These are phyloP conservation scores for Bipolaris bicolor DNA, from an alignment of 2,329 filamentous ascomycete species.

Conservation along the genomic window DNA sequence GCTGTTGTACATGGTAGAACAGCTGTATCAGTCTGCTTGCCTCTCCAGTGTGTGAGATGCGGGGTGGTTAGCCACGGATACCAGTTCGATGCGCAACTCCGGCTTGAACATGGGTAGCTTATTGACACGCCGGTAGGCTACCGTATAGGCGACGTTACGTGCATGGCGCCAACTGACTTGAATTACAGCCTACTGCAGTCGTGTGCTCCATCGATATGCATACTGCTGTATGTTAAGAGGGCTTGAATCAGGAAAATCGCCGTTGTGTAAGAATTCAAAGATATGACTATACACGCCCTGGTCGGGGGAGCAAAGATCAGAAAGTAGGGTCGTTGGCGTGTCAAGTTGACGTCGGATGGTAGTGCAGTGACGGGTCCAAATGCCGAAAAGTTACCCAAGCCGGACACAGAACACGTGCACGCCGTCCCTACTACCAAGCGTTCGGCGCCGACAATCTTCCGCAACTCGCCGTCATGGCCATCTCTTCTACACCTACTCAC, in stretches of 20 bases:
- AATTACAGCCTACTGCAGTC: not conserved
- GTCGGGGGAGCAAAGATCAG: not conserved
- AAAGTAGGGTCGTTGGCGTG: not conserved
- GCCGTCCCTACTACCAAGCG: not conserved
- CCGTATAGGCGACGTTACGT: not conserved
- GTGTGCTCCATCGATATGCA: not conserved
- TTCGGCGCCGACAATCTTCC: not conserved
- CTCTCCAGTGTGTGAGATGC: not conserved
- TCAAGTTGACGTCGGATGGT: not conserved
- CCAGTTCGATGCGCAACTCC: not conserved
- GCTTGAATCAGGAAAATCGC: not conserved
- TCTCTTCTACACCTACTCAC: not conserved
- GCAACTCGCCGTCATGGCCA: not conserved
- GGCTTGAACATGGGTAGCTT: not conserved
- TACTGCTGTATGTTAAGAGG: not conserved
- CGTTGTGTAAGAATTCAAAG: not conserved
- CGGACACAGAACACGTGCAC: not conserved
- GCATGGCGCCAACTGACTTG: not conserved
- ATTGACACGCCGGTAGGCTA: not conserved
- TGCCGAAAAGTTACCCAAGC: not conserved
- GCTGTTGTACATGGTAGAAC: too few relatives aligned
- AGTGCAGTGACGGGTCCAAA: not conserved
- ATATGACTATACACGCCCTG: not conserved
- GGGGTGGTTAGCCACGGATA: not conserved
- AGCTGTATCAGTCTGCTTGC: not conserved